Base-by-base conservation (phyloP, 192 early-diverging fungal species). In the Gaertneriomyces sp. region DNA sequence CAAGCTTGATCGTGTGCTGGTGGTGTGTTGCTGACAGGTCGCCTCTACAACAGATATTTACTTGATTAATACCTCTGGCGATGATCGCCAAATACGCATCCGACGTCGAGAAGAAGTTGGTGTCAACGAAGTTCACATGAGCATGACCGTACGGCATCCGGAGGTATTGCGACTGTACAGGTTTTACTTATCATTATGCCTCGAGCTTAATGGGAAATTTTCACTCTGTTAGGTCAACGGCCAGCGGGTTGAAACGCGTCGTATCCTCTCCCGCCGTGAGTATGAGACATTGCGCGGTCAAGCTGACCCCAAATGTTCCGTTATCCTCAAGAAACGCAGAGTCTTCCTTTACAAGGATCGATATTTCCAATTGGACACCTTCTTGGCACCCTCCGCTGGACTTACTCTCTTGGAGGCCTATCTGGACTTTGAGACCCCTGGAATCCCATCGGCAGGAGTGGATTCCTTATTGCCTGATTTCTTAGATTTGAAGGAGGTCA, bases 321-420 rank as follows among this genome's bases (percentile, higher is more conserved):
- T 60, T 42, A 68, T 79, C 42, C 50, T 17, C 17, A 79, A 79
- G 58, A 44, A 58, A 4, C 60, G 77, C 41, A 50, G 77, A 10
- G 76, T 74, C 57, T 79, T 79, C 64, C 53, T 79, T 7, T 72
- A 50, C 58, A 65, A 76, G 7, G 74, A 79, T 42, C 66, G 69
- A 8, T 79, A 75, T 57, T 79, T 70, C 64, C 77, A 79, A 61
- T 65, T 79, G 8, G 77, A 79, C 60, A 50, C 71, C 12, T 79
- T 70, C 66, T 51, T 51, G 49, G 44, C 20, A 33, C 74, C 77
- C 33, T 45, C 52, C 50, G 7, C 53, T 20, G 77, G 74, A 2
- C 50, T 79, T 20, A 69, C 70, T n/a, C 59, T 79, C n/a, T 43
- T 79, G 66, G 77, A 79, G 53, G 66, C 63, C 10, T 78, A 78